Evolutionary conservation across 352 stramenopile genomes (phyloP).

Genomic region (Phytophthora litchii): DNA sequence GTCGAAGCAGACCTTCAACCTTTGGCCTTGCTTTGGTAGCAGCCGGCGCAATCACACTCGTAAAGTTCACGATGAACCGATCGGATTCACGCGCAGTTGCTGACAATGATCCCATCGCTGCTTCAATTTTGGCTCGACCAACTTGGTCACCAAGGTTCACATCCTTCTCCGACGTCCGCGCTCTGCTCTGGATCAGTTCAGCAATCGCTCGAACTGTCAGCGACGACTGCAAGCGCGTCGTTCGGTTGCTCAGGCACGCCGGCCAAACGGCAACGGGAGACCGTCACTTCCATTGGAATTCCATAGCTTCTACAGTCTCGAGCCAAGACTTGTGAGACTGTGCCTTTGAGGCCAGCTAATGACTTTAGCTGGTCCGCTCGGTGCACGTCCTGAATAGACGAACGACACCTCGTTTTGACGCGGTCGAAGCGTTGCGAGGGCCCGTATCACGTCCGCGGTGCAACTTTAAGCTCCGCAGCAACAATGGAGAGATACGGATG

Average conservation of each 20-base stretch:
- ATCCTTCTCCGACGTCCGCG: constrained; percentile 14
- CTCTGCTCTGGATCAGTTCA: constrained; percentile 19
- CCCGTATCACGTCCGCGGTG: constrained; percentile 6
- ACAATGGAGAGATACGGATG: constrained; percentile 29
- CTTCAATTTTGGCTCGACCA: constrained; percentile 14
- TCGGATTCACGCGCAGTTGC: constrained; percentile 27
- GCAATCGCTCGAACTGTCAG: constrained; percentile 17
- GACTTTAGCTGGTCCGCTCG: not conserved
- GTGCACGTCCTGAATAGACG: not conserved
- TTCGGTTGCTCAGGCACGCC: constrained; percentile 14
- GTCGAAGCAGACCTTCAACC: constrained; percentile 23
- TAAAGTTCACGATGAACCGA: not conserved
- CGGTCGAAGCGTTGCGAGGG: constrained; percentile 17
- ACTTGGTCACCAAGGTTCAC: constrained; percentile 6
- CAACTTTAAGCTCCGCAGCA: not conserved
- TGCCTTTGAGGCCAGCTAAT: no score
- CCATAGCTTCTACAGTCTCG: no score
- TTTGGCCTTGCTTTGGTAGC: constrained; percentile 25
- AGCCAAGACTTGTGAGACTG: no score
- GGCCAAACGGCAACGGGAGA: not conserved
- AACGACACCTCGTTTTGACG: constrained; percentile 19
- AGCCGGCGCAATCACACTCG: constrained; percentile 23
- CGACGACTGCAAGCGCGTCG: constrained; percentile 5
- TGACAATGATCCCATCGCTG: not conserved
- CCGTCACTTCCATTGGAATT: no score